These are phyloP conservation scores for Parachaetomium inaequale DNA, from an alignment of 495 filamentous ascomycete species.

Conservation along the genomic window DNA sequence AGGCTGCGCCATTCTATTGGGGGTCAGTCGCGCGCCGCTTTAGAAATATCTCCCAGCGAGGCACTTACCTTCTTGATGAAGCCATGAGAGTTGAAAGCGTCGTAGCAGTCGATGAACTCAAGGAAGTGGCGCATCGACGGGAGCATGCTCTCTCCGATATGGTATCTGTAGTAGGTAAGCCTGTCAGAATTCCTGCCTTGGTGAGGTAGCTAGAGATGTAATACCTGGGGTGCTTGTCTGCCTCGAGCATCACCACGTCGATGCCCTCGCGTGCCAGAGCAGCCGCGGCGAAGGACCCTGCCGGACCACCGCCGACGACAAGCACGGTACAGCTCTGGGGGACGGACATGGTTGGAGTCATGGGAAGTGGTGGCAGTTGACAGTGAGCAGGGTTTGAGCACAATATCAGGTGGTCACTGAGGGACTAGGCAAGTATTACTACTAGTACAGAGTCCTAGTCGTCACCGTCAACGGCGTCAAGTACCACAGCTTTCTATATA, in stretches of 20 bases:
- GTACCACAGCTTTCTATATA: too few species aligned
- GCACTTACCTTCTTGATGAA: slow-evolving; percentile 38
- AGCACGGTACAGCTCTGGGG: slow-evolving; percentile 41
- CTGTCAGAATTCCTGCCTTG: not conserved
- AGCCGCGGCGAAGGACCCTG: slow-evolving; percentile 44
- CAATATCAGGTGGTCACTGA: too few species aligned
- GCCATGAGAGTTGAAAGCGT: slow-evolving; percentile 42
- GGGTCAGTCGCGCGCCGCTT: not conserved
- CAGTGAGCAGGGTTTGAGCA: too few species aligned
- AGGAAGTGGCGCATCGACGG: slow-evolving; percentile 48
- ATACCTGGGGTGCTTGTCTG: slow-evolving; percentile 44
- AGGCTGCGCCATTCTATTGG: slow-evolving; percentile 38
- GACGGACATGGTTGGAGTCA: slow-evolving; percentile 17
- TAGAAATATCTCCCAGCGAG: not conserved
- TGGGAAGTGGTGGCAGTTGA: too few species aligned
- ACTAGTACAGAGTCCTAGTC: too few species aligned
- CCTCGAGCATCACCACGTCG: slow-evolving; percentile 43
- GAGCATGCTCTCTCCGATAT: slow-evolving; percentile 51
- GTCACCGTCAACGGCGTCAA: too few species aligned
- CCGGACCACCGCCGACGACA: slow-evolving; percentile 48
- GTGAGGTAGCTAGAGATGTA: not conserved
- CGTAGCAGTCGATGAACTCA: slow-evolving; percentile 46
- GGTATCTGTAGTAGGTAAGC: slow-evolving; percentile 26
- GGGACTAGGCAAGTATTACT: too few species aligned
- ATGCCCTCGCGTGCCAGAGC: slow-evolving; percentile 46